Percentiles rank a stretch among this genome's conserved stretches.
Conservation (phyloP, 257 asterid genomes). For the Petunia axillaris region DNA sequence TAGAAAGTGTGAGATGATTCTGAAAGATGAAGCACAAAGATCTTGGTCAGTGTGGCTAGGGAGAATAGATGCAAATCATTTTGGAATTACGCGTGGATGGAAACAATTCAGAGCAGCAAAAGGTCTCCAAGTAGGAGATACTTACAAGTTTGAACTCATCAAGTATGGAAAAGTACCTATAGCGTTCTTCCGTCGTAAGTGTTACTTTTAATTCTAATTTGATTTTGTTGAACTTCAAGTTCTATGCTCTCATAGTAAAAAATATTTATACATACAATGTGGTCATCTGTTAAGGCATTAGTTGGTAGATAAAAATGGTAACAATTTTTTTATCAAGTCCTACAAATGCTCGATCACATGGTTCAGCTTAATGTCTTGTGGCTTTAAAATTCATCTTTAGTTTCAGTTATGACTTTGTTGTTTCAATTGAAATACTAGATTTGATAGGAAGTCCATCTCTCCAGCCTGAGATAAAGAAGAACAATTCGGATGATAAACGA, state of each 20-base stretch:
- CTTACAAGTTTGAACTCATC: constrained; percentile 36
- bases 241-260: neutral
- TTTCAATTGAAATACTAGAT: too few relatives aligned
- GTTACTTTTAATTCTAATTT: neutral
- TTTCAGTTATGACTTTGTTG: too few relatives aligned
- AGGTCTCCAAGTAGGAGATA: constrained; percentile 31
- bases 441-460: too few relatives aligned
- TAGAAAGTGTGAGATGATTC: neutral
- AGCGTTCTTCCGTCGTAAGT: constrained; percentile 21
- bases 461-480: too few relatives aligned
- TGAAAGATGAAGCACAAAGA: neutral
- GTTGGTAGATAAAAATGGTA: too few relatives aligned
- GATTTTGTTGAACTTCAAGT: neutral
- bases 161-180: constrained; percentile 26
- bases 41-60: constrained; percentile 11
- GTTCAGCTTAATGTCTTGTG: too few relatives aligned
- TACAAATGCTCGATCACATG: too few relatives aligned
- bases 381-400: too few relatives aligned
- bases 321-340: too few relatives aligned
- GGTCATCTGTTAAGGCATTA: too few relatives aligned
- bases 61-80: neutral
- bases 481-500: too few relatives aligned
- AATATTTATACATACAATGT: too few relatives aligned
- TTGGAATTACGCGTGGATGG: constrained; percentile 19
- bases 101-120: neutral